phyloP scores from a whole-genome alignment of 2,329 filamentous ascomycete species.

The Gnomoniopsis sp. region DNA sequence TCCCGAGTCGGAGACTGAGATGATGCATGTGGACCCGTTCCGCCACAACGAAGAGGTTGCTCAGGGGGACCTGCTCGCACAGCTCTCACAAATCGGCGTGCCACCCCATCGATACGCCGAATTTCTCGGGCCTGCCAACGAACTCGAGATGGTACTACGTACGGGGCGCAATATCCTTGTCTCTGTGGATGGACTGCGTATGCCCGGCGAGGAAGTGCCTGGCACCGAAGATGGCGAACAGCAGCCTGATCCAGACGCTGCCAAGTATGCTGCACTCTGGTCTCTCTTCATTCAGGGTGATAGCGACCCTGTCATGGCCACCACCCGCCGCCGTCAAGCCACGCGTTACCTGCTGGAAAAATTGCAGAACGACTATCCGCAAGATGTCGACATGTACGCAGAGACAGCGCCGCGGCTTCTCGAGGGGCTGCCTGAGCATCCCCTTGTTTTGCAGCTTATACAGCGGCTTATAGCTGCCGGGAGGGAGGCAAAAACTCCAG shows the following conservation, averaged over 20 bases:
- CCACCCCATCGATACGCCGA: slow-evolving; percentile 1
- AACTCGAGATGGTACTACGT: slow-evolving; percentile 54
- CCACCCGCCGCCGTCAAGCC: slow-evolving; percentile 2
- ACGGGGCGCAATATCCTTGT: slow-evolving; percentile 64
- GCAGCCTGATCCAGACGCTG: slow-evolving; percentile 8
- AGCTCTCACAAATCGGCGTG: slow-evolving; percentile 1
- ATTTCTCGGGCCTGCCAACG: slow-evolving; percentile 49
- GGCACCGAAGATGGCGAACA: background rate
- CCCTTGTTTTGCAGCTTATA: background rate
- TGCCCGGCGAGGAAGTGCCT: background rate
- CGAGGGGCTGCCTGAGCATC: background rate
- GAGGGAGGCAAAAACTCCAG: background rate
- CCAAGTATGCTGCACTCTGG: slow-evolving; percentile 20
- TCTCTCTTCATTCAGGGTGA: slow-evolving; percentile 14
- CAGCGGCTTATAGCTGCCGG: background rate
- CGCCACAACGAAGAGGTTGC: slow-evolving; percentile 12
- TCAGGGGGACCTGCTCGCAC: background rate
- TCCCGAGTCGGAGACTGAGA: slow-evolving; percentile 20
- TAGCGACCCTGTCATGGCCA: background rate
- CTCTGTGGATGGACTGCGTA: slow-evolving; percentile 45
- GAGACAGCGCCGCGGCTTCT: background rate
- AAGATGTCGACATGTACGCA: slow-evolving; percentile 15
- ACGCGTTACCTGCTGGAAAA: slow-evolving; percentile 9
- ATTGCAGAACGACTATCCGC: slow-evolving; percentile 14
- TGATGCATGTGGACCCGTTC: slow-evolving; percentile 55